Percentiles rank a stretch among this genome's conserved stretches.
Conservation (phyloP, 163 green algal genomes). For the Chlamydomonas reinhardtii region DNA sequence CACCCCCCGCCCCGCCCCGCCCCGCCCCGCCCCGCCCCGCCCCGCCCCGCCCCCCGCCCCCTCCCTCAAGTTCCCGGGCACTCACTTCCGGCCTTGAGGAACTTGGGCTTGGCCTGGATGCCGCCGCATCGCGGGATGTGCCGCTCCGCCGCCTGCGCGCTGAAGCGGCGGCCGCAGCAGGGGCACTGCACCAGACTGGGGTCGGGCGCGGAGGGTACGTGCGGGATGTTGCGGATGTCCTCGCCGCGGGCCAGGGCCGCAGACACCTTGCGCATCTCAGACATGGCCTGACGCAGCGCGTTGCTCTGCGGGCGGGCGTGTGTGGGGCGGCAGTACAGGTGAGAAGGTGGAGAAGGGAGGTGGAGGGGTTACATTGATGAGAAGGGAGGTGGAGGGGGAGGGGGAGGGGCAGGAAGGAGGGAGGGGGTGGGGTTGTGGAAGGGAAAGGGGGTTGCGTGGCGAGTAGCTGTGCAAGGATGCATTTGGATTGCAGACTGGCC, state of each 20-base stretch:
- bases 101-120: slow-evolving; percentile 61
- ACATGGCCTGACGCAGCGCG: slow-evolving; percentile 55
- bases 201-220: slow-evolving; percentile 52
- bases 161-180: slow-evolving; percentile 57
- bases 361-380: not conserved
- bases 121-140: slow-evolving; percentile 62
- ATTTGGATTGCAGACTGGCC: no score
- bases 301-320: slow-evolving; percentile 46
- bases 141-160: slow-evolving; percentile 51
- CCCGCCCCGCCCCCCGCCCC: not conserved
- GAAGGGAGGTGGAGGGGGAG: not conserved
- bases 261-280: slow-evolving; percentile 48
- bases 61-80: no score
- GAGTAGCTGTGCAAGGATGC: no score
- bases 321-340: not conserved
- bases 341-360: not conserved
- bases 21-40: not conserved
- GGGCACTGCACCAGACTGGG: slow-evolving; percentile 60
- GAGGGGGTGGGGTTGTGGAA: not conserved
- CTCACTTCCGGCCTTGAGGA: slow-evolving; percentile 62
- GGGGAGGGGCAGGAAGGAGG: not conserved
- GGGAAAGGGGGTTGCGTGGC: not conserved
- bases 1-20: not conserved
- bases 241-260: slow-evolving; percentile 46
- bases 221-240: slow-evolving; percentile 60